Percentiles rank a stretch among this genome's conserved stretches.
Evolutionary conservation across 768 basidiomycete genomes (phyloP).

Genomic region (Psilocybe cyanescens): DNA sequence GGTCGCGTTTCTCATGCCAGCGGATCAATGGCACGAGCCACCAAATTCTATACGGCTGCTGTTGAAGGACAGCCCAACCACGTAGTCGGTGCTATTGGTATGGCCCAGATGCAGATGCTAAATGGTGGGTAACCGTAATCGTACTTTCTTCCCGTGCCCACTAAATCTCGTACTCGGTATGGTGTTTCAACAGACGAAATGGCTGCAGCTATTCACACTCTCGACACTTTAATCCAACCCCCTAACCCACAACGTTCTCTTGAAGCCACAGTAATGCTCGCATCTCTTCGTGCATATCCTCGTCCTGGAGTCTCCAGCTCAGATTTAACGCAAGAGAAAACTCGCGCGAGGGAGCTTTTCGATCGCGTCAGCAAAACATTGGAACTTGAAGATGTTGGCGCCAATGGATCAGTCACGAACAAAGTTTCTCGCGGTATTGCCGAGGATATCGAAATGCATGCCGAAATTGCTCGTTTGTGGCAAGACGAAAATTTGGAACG

Average conservation of each 20-base stretch:
- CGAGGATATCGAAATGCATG: constrained; percentile 85
- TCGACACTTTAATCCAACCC: constrained; percentile 75
- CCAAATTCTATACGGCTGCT: constrained; percentile 69
- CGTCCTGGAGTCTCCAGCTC: constrained; percentile 78
- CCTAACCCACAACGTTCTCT: constrained; percentile 68
- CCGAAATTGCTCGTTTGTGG: constrained; percentile 92
- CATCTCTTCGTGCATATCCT: constrained; percentile 82
- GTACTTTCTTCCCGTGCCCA: neutral
- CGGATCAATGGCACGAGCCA: constrained; percentile 65
- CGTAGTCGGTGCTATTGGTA: constrained; percentile 78
- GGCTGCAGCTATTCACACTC: constrained; percentile 83
- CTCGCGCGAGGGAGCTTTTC: constrained; percentile 79
- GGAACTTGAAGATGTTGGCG: constrained; percentile 59
- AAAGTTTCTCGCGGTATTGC: constrained; percentile 56
- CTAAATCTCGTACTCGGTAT: neutral
- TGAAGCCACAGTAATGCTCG: constrained; percentile 89
- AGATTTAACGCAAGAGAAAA: constrained; percentile 73
- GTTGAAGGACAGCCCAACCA: constrained; percentile 74
- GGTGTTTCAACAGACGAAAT: constrained; percentile 63
- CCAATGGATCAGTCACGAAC: constrained; percentile 41
- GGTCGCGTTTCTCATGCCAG: constrained; percentile 82
- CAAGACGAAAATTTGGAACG: constrained; percentile 79
- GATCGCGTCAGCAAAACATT: constrained; percentile 74
- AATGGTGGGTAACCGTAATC: constrained; percentile 52
- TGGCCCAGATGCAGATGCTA: constrained; percentile 86